phyloP scores from a whole-genome alignment of 768 basidiomycete species.

The Brasilioporus rufonigricans region DNA sequence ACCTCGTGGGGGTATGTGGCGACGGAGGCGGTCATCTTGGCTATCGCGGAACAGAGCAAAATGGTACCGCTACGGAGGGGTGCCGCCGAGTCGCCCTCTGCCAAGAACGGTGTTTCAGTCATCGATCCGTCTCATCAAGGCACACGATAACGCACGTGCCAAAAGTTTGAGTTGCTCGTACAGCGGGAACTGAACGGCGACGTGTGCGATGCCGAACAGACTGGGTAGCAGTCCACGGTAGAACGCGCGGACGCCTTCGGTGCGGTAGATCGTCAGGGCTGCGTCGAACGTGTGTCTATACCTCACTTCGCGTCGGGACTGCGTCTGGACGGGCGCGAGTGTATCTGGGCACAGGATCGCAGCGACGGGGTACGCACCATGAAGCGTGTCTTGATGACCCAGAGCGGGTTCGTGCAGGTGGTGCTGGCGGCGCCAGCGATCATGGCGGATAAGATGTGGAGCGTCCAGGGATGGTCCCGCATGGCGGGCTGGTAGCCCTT shows the following conservation, averaged over 20 bases:
- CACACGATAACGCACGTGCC: conserved; percentile 65
- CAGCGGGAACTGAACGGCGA: conserved; percentile 95
- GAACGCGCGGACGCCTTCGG: conserved; percentile 85
- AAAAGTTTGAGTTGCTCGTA: conserved; percentile 90
- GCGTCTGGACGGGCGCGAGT: conserved; percentile 57
- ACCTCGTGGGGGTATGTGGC: conserved; percentile 99
- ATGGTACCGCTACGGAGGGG: conserved; percentile 50
- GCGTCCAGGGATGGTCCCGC: conserved; percentile 79
- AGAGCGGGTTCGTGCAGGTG: conserved; percentile 90
- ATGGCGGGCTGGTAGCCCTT: conserved; percentile 83
- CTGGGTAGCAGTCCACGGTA: conserved; percentile 95
- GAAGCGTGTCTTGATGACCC: conserved; percentile 99
- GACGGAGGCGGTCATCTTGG: conserved; percentile 95
- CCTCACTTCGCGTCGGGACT: conserved; percentile 70
- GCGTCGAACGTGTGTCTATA: conserved; percentile 93
- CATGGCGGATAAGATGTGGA: conserved; percentile 96
- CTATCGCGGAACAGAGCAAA: conserved; percentile 85
- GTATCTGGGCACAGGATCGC: not conserved
- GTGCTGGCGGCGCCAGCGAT: conserved; percentile 91
- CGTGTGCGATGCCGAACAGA: conserved; percentile 88
- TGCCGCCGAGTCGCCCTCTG: conserved; percentile 30
- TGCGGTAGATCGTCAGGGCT: conserved; percentile 81
- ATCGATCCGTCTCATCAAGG: conserved; percentile 1
- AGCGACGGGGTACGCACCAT: conserved; percentile 68
- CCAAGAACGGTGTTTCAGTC: not conserved